Conservation (phyloP, 345 rosid species). For the Laguncularia racemosa region DNA sequence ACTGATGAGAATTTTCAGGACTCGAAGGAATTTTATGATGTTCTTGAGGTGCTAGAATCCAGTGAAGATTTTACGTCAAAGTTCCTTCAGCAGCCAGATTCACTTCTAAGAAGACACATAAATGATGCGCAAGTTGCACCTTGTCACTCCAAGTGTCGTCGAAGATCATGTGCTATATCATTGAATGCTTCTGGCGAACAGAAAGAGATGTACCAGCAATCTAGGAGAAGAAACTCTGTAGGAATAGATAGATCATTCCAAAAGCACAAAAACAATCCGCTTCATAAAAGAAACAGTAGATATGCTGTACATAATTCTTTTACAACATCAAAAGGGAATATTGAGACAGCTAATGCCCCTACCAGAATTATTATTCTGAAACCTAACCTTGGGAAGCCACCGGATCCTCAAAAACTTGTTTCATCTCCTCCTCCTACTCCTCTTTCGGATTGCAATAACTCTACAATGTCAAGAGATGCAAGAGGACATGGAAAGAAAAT, state of each 20-base stretch:
- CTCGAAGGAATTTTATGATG: slow-evolving; percentile 68
- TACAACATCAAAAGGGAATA: slow-evolving; percentile 35
- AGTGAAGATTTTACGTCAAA: slow-evolving; percentile 66
- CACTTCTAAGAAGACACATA: slow-evolving; percentile 75
- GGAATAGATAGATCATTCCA: slow-evolving; percentile 27
- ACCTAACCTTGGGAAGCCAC: slow-evolving; percentile 65
- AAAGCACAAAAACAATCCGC: slow-evolving; percentile 9
- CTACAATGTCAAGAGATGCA: slow-evolving; percentile 22
- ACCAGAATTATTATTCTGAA: slow-evolving; percentile 90
- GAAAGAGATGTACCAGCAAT: slow-evolving; percentile 21
- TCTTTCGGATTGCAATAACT: slow-evolving; percentile 27
- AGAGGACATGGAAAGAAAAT: slow-evolving; percentile 33
- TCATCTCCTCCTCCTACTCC: slow-evolving; percentile 39
- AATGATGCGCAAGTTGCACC: slow-evolving; percentile 46
- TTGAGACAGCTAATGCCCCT: slow-evolving; percentile 27
- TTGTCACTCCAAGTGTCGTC: slow-evolving; percentile 36
- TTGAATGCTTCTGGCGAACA: slow-evolving; percentile 26
- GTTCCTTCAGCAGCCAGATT: slow-evolving; percentile 86
- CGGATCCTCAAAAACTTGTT: slow-evolving; percentile 29
- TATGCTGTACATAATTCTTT: slow-evolving; percentile 16
- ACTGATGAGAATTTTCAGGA: slow-evolving; percentile 61
- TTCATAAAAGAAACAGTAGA: slow-evolving; percentile 20
- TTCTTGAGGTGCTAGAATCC: slow-evolving; percentile 71
- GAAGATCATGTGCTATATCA: slow-evolving; percentile 26
- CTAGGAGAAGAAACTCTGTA: slow-evolving; percentile 28